These are phyloP conservation scores for Nidula niveotomentosa DNA, from an alignment of 1,284 basidiomycete species.

Conservation along the genomic window DNA sequence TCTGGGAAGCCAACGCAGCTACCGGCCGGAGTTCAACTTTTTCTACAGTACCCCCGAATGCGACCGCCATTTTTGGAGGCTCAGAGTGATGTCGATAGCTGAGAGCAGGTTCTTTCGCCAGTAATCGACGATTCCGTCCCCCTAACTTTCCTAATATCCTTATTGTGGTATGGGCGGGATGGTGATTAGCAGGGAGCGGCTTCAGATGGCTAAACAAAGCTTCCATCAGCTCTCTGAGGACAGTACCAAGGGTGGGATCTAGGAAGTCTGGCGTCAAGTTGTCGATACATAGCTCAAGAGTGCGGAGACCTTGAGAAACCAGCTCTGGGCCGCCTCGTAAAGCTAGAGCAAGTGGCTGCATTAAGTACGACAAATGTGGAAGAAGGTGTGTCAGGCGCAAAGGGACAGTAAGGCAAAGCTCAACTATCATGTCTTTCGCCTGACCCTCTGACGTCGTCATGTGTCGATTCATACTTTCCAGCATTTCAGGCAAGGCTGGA, in stretches of 20 bases:
- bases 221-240: slow-evolving; percentile 93
- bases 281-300: slow-evolving; percentile 99
- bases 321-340: slow-evolving; percentile 88
- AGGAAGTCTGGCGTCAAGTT: slow-evolving; percentile 98
- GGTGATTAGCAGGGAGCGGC: slow-evolving; percentile 89
- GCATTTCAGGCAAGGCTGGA: slow-evolving; percentile 94
- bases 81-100: slow-evolving; percentile 73
- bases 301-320: slow-evolving; percentile 94
- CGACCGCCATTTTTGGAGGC: slow-evolving; percentile 68
- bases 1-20: slow-evolving; percentile 69
- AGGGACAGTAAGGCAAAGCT: slow-evolving; percentile 97
- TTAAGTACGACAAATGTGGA: slow-evolving; percentile 94
- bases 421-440: slow-evolving; percentile 91
- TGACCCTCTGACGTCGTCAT: slow-evolving; percentile 79
- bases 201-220: slow-evolving; percentile 91
- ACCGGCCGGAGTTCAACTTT: slow-evolving; percentile 74
- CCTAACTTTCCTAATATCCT: slow-evolving; percentile 98
- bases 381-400: slow-evolving; percentile 94
- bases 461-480: slow-evolving; percentile 93
- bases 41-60: slow-evolving; percentile 74
- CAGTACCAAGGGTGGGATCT: slow-evolving; percentile 94
- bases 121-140: slow-evolving; percentile 88
- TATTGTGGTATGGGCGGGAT: slow-evolving; percentile 94
- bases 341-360: slow-evolving; percentile 95
- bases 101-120: slow-evolving; percentile 81